Evolutionary conservation across 179 eudicot species (phyloP).

Genomic region (Vitellaria paradoxa): DNA sequence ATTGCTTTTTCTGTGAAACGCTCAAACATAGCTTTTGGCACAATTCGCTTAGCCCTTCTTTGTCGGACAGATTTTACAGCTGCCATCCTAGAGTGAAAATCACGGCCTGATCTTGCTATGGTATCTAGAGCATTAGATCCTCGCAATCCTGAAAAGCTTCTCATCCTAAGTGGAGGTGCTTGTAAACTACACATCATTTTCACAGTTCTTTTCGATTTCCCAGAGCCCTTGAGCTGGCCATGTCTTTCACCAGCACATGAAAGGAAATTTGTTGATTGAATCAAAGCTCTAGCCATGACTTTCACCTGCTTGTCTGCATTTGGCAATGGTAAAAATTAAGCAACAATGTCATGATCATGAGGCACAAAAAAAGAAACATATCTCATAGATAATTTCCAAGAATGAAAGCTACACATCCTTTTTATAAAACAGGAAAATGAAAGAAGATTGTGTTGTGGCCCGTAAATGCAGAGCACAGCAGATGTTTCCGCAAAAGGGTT

Average conservation of each 20-base stretch:
- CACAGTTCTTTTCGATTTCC: conserved; percentile 40
- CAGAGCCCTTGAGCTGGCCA: conserved; percentile 53
- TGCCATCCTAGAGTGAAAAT: conserved; percentile 57
- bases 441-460: neutral
- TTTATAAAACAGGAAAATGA: neutral
- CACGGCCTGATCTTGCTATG: conserved; percentile 34
- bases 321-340: conserved; percentile 9
- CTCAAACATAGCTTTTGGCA: conserved; percentile 84
- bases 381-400: neutral
- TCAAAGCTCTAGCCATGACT: conserved; percentile 73
- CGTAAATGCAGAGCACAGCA: neutral
- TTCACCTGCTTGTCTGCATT: conserved; percentile 34
- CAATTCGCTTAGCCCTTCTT: conserved; percentile 51
- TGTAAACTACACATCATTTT: conserved; percentile 53
- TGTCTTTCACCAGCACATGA: conserved; percentile 44
- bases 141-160: conserved; percentile 67
- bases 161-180: conserved; percentile 44
- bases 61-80: conserved; percentile 40
- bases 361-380: neutral
- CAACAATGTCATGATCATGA: neutral
- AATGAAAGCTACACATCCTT: conserved; percentile 1
- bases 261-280: conserved; percentile 61
- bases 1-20: conserved; percentile 96
- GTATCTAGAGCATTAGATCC: conserved; percentile 57
- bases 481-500: neutral